Percentiles rank a stretch among this genome's conserved stretches.
These are phyloP conservation scores for Pestalotiopsis sp. DNA, from an alignment of 2,329 filamentous ascomycete species.

Conservation along the genomic window DNA sequence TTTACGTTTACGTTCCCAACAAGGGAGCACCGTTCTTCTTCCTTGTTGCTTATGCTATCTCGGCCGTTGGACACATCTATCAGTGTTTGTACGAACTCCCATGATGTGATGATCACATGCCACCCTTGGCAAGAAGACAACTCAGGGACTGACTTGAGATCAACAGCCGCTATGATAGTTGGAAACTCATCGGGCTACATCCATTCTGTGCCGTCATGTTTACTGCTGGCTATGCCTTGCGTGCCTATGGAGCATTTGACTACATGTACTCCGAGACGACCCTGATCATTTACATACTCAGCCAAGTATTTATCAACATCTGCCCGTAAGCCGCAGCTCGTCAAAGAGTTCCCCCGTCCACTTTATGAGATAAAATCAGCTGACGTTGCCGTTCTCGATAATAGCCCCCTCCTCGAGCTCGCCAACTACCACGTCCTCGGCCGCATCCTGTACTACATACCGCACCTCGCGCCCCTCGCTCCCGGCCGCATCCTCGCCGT, in stretches of 20 bases:
- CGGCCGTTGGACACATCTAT: background rate
- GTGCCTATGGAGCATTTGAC: background rate
- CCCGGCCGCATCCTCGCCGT: constrained; percentile 47
- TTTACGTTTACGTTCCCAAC: constrained; percentile 19
- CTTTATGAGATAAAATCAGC: too few relatives aligned
- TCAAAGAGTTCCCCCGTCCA: too few relatives aligned
- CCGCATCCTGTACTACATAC: constrained; percentile 61
- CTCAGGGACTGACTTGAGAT: background rate
- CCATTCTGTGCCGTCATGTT: constrained; percentile 14
- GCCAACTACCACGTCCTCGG: constrained; percentile 66
- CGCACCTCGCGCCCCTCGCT: constrained; percentile 57
- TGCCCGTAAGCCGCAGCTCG: background rate
- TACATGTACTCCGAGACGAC: background rate
- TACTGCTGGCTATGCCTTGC: background rate
- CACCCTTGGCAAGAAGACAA: background rate
- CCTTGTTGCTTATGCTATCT: constrained; percentile 12
- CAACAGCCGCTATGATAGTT: constrained; percentile 12
- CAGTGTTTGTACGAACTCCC: background rate
- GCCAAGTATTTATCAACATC: background rate
- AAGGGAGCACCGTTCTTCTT: constrained; percentile 17
- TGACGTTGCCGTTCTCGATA: background rate
- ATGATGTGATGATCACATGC: background rate
- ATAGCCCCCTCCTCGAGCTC: constrained; percentile 56
- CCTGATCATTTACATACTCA: background rate
- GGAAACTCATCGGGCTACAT: constrained; percentile 14